Evolutionary conservation across 495 filamentous ascomycete genomes (phyloP), one percentile per base, ranked within the genome.

Genomic region (Xylaria castorea): DNA sequence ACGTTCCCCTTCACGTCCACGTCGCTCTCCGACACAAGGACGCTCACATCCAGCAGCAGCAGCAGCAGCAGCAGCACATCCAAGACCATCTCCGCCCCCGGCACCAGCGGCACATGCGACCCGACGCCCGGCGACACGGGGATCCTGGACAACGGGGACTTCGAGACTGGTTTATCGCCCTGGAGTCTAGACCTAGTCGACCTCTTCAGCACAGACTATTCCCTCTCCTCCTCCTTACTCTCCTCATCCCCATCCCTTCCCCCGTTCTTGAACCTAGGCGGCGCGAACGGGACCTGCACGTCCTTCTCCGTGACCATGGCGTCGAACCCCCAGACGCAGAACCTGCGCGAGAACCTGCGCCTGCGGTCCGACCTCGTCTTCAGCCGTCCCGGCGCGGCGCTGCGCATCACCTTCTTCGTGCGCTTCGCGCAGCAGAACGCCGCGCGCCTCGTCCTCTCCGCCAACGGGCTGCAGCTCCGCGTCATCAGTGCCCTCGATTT

Each of bases 151-250:
- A 78, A 79, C 58, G 77, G 77, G 3, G 75, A 78, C 73, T 79
- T 79, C 66, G 77, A 79, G 46, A 57, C 58, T 4, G 77, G 77
- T 6, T 44, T 79, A 2, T 77, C 77, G 1, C 77, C 77, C 1
- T 79, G 77, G 77, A 77, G 75, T 60, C 58, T 79, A 9, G 77
- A 79, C 69, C 73, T 79, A 14, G 75, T 77, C 9, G 77, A 79
- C 58, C 50, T 78, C 20, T 66, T 79, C 74, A 77, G 75, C 53
- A 79, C 77, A 22, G 53, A 48, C 44, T 79, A 79, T 74, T 55
- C 61, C 0, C 27, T 76, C 1, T 42, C 64, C 0, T 34, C 40
- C 11, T 67, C 72, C 22, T 9, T 14, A 2, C 1, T 22, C 51
- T 34, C 32, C 7, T 5, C 58, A 0, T 18, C 27, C 12, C 18